phyloP scores from a whole-genome alignment of 495 filamentous ascomycete species.

The Mytilinidion resinicola region DNA sequence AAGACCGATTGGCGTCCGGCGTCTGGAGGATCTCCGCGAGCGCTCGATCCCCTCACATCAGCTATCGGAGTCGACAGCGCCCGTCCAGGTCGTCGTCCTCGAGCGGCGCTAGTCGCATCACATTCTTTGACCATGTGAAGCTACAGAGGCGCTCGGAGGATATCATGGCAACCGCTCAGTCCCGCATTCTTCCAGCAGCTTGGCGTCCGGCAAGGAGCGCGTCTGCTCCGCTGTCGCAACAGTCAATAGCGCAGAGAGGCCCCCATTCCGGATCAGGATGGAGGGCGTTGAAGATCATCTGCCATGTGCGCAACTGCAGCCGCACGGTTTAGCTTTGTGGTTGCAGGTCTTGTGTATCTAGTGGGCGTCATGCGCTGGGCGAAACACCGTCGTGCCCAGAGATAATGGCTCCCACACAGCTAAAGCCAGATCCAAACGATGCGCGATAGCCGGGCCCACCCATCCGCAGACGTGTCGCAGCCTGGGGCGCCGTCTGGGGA shows the following conservation, averaged over 20 bases:
- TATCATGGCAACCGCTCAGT: not conserved
- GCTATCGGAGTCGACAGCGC: not conserved
- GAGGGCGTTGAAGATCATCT: not conserved
- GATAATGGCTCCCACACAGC: conserved; percentile 2
- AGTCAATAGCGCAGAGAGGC: not conserved
- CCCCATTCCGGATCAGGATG: not conserved
- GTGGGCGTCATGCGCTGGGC: not conserved
- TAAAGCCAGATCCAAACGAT: not conserved
- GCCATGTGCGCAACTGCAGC: not conserved
- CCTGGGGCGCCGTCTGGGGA: not conserved
- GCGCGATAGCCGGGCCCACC: not conserved
- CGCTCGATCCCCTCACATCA: conserved; percentile 7
- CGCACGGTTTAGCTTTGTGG: not conserved
- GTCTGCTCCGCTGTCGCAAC: conserved; percentile 1
- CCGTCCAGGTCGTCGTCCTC: no score
- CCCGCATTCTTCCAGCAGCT: conserved; percentile 1
- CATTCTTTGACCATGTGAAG: no score
- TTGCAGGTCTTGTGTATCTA: conserved; percentile 2
- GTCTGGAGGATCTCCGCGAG: conserved; percentile 20
- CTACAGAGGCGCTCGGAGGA: no score
- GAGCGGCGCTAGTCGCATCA: no score
- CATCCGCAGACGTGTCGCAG: not conserved
- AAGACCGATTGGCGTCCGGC: conserved; percentile 16
- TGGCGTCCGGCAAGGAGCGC: not conserved
- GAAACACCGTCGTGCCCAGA: conserved; percentile 4